Percentiles rank a stretch among this genome's conserved stretches.
phyloP scores from a whole-genome alignment of 495 filamentous ascomycete genomes.

The Melanomma pulvis-pyrius region DNA sequence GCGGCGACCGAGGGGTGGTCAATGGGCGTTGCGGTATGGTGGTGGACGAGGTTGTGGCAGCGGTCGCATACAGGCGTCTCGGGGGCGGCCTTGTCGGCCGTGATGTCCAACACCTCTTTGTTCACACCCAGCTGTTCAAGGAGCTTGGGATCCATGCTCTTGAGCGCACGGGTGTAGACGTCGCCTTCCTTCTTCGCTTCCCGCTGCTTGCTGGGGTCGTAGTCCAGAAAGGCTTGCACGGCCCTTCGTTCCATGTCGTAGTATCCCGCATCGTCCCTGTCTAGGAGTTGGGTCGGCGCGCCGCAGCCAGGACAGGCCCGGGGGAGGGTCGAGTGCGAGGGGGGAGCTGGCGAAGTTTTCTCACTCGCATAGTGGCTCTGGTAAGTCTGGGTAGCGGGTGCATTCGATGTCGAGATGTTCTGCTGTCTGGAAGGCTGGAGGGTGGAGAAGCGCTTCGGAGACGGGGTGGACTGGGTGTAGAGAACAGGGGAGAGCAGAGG shows the following conservation, averaged over 20 bases:
- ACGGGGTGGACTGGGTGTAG: neutral
- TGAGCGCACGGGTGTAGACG: slow-evolving; percentile 40
- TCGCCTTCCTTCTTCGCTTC: slow-evolving; percentile 38
- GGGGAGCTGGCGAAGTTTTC: neutral
- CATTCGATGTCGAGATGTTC: neutral
- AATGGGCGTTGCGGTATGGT: slow-evolving; percentile 69
- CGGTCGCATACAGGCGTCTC: slow-evolving; percentile 71
- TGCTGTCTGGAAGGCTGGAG: slow-evolving; percentile 10
- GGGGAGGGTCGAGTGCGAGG: slow-evolving; percentile 50
- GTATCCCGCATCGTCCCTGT: slow-evolving; percentile 74
- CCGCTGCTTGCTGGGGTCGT: slow-evolving; percentile 28
- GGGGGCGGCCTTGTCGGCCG: neutral
- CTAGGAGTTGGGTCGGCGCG: slow-evolving; percentile 73
- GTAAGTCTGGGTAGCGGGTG: neutral
- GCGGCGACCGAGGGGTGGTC: slow-evolving; percentile 76
- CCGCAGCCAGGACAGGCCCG: slow-evolving; percentile 83
- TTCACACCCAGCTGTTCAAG: slow-evolving; percentile 30
- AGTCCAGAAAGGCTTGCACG: slow-evolving; percentile 52
- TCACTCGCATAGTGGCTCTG: neutral
- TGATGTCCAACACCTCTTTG: slow-evolving; percentile 22
- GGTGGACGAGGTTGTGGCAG: slow-evolving; percentile 79
- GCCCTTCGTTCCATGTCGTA: slow-evolving; percentile 63
- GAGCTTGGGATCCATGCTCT: slow-evolving; percentile 25
- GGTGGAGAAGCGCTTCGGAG: slow-evolving; percentile 19
- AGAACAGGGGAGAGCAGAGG: neutral